Conservation (phyloP, 192 early-diverging fungal genomes). For the Coemansia sp. region DNA sequence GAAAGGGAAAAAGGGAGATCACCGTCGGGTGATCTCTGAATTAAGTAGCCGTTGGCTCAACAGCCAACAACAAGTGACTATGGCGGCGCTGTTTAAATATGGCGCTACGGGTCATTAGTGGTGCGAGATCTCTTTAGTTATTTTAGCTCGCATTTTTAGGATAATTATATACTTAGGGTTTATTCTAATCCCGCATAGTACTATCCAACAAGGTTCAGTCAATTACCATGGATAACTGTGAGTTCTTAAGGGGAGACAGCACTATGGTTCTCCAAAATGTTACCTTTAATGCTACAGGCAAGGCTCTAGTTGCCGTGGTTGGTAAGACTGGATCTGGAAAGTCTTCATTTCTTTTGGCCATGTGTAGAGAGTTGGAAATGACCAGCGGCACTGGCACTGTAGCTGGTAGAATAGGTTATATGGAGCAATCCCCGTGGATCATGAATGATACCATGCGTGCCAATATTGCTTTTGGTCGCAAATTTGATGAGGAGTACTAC, state of each 20-base stretch:
- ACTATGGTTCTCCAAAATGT: slow-evolving; percentile 25
- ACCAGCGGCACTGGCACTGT: slow-evolving; percentile 41
- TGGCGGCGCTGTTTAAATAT: no score
- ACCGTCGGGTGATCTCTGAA: no score
- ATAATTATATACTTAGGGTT: no score
- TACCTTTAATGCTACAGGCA: slow-evolving; percentile 50
- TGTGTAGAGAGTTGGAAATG: slow-evolving; percentile 74
- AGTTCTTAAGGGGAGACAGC: neutral
- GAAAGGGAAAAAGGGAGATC: no score
- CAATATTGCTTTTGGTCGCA: slow-evolving; percentile 16
- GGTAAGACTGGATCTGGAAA: slow-evolving; percentile 79
- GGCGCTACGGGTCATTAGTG: no score
- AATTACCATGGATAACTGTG: neutral
- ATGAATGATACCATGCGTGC: slow-evolving; percentile 9
- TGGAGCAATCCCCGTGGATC: slow-evolving; percentile 61
- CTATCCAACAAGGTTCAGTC: neutral
- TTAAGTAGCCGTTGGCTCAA: no score
- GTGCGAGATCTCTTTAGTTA: no score
- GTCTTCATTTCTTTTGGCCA: slow-evolving; percentile 69
- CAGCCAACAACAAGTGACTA: no score
- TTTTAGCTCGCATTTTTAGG: no score
- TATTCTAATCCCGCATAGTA: no score
- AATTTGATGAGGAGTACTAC: slow-evolving; percentile 8
- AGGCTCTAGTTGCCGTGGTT: slow-evolving; percentile 67
- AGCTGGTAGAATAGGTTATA: slow-evolving; percentile 69